phyloP scores from a whole-genome alignment of 2,329 filamentous ascomycete species.

The Coniochaeta sp. region DNA sequence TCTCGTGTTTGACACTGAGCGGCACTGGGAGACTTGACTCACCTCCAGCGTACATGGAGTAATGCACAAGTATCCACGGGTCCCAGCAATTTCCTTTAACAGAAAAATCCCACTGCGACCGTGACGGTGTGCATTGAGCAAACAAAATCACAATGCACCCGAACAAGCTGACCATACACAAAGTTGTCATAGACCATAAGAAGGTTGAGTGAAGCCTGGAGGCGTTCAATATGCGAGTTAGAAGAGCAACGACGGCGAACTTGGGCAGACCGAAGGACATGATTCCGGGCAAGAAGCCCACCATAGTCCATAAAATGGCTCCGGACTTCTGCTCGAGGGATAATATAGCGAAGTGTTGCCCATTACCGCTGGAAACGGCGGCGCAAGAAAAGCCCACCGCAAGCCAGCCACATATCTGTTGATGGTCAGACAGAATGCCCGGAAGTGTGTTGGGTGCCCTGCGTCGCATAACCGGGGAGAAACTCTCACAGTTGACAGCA shows the following conservation, averaged over 20 bases:
- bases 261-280: slow-evolving; percentile 33
- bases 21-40: neutral
- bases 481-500: slow-evolving; percentile 21
- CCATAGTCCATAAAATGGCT: slow-evolving; percentile 26
- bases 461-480: neutral
- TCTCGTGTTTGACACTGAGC: neutral
- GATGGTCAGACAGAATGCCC: neutral
- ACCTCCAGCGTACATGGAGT: slow-evolving; percentile 32
- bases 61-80: slow-evolving; percentile 27
- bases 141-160: slow-evolving; percentile 31
- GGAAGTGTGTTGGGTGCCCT: neutral
- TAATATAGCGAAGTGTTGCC: slow-evolving; percentile 27
- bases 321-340: slow-evolving; percentile 17
- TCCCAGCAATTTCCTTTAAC: slow-evolving; percentile 27
- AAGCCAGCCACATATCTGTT: slow-evolving; percentile 22
- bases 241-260: slow-evolving; percentile 29
- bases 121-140: slow-evolving; percentile 30
- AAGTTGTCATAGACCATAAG: slow-evolving; percentile 26
- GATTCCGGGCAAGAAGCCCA: slow-evolving; percentile 28
- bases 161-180: slow-evolving; percentile 21
- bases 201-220: slow-evolving; percentile 21
- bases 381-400: slow-evolving; percentile 21
- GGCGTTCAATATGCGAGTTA: slow-evolving; percentile 30
- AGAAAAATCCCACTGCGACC: slow-evolving; percentile 29
- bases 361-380: slow-evolving; percentile 22